Evolutionary conservation across 1,139 yeast genomes (phyloP).

Genomic region (Trichomonascaceae sp.): DNA sequence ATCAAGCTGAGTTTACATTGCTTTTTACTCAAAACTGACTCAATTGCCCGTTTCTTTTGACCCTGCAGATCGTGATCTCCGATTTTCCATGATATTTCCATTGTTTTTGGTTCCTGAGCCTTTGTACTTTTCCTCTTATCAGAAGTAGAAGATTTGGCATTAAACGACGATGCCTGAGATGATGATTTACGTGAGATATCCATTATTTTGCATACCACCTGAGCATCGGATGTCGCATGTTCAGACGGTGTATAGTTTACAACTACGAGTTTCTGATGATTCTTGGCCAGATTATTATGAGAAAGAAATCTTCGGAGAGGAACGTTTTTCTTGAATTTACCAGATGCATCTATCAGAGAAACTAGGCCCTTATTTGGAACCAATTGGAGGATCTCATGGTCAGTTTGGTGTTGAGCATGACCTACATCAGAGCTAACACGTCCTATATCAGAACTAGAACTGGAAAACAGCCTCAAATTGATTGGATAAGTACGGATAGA

Average conservation of each 20-base stretch:
- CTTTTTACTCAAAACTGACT: constrained; percentile 25
- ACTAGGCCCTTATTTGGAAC: constrained; percentile 25
- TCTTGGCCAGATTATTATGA: constrained; percentile 12
- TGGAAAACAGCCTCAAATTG: neutral
- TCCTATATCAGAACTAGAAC: neutral
- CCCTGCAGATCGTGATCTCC: constrained; percentile 30
- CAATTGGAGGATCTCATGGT: constrained; percentile 19
- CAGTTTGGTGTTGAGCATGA: constrained; percentile 10
- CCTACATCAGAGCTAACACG: neutral
- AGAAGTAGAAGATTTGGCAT: constrained; percentile 12
- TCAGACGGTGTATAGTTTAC: constrained; percentile 14
- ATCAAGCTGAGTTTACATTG: constrained; percentile 28
- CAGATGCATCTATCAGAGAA: constrained; percentile 20
- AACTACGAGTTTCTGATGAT: constrained; percentile 18
- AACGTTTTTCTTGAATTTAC: constrained; percentile 17
- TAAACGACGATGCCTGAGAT: constrained; percentile 6
- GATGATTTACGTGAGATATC: constrained; percentile 8
- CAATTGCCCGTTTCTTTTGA: constrained; percentile 34
- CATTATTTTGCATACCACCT: constrained; percentile 22
- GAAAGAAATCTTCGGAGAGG: constrained; percentile 14
- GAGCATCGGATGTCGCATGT: constrained; percentile 15
- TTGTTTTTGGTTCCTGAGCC: constrained; percentile 15
- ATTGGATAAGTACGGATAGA: neutral
- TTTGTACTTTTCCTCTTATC: constrained; percentile 14
- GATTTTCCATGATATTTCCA: constrained; percentile 28